Conservation (phyloP, 305 asterid genomes). For the Fraxinus paxiana region DNA sequence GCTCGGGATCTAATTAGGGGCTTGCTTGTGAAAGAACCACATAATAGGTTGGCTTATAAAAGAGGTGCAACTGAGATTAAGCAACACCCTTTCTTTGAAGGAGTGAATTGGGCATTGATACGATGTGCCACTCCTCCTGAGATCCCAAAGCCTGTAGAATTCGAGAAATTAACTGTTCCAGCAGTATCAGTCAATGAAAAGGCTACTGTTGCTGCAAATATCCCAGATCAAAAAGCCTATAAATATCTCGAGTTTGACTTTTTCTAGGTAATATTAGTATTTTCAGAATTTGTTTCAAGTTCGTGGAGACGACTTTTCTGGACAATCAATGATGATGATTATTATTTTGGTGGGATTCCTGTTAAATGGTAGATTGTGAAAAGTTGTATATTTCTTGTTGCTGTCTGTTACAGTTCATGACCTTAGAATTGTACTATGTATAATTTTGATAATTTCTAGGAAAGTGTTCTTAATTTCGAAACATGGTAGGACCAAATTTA, state of each 20-base stretch:
- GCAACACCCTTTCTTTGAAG: conserved; percentile 54
- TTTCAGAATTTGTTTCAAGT: background rate
- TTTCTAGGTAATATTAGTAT: conserved; percentile 24
- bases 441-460: no score
- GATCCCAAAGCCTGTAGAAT: conserved; percentile 37
- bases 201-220: conserved; percentile 19
- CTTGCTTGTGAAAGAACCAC: conserved; percentile 51
- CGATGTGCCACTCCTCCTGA: conserved; percentile 59
- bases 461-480: no score
- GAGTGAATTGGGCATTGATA: conserved; percentile 53
- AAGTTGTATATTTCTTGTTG: background rate
- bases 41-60: conserved; percentile 43
- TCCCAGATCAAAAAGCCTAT: conserved; percentile 23
- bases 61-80: conserved; percentile 53
- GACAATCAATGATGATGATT: background rate
- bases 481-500: no score
- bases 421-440: no score
- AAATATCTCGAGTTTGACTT: conserved; percentile 50
- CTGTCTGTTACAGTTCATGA: background rate
- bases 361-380: background rate
- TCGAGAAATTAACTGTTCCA: conserved; percentile 25
- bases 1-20: conserved; percentile 49
- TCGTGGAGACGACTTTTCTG: background rate
- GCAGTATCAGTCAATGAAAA: conserved; percentile 20
- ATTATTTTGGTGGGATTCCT: background rate